Base-by-base conservation (phyloP, 805 yeast genomes). In the Lipomyces chichibuensis region DNA sequence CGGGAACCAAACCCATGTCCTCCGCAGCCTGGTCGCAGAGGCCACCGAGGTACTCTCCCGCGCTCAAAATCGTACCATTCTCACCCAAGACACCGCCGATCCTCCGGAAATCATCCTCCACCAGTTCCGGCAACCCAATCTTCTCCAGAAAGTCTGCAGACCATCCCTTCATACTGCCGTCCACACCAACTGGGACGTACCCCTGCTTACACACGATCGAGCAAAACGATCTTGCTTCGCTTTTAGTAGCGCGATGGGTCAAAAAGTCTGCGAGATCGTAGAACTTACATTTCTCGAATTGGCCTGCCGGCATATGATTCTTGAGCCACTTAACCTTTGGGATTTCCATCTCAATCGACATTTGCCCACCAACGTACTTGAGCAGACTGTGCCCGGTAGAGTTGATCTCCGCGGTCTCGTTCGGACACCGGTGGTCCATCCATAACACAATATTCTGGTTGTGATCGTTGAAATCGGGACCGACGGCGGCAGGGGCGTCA, bases 341-440 rank as follows among this genome's bases (percentile, higher is more conserved):
- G 71, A 95, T 83, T 77, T 95, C 98, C 98, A 95, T 95, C 79
- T 94, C 99, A 75, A 95, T 90, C 60, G 98, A 92, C 98, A 95
- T 94, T 74, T 88, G 88, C 23, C 98, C 98, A 66, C 99, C 99
- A 23, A 95, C 98, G 77, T 91, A 95, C 77, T 91, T 89, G 75
- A 95, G 83, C 65, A 91, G 86, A 75, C 85, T 86, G 75, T 92
- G 96, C 46, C 84, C 84, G 0, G 97, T 89, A 54, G 88, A 85
- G 78, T 94, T 94, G 77, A 95, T 92, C 65, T 81, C 85, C 64
- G 86, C 81, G 14, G 97, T 92, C 76, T 94, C 97, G 7, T 82
- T 81, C 17, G 84, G 88, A 0, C 98, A 98, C 70, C 99, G 85
- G 78, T 95, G 99, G 80, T 95, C 99, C 98, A 95, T 94, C 99